Conservation (phyloP, 2,329 filamentous ascomycete genomes). For the Helotiales sp. region DNA sequence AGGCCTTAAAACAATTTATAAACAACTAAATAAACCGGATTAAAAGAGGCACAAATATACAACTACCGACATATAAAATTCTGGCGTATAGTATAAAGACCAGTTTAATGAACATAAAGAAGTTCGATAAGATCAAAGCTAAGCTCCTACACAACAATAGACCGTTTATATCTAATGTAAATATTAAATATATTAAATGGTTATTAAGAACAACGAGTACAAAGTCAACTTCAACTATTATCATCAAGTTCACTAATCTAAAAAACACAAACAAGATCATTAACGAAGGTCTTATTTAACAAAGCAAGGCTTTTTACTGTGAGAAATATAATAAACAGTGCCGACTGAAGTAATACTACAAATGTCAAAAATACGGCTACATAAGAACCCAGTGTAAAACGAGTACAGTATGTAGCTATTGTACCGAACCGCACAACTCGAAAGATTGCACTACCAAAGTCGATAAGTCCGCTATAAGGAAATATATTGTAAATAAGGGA, state of each 20-base stretch:
- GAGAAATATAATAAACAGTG: slow-evolving; percentile 27
- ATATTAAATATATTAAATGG: slow-evolving; percentile 25
- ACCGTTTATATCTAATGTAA: neutral
- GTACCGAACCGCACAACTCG: slow-evolving; percentile 20
- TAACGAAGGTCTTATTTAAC: slow-evolving; percentile 21
- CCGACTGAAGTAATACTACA: slow-evolving; percentile 28
- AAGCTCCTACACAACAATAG: slow-evolving; percentile 8
- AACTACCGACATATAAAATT: too few species aligned
- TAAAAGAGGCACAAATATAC: too few species aligned
- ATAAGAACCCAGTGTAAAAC: slow-evolving; percentile 31
- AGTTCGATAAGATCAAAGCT: too few species aligned
- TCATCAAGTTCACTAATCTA: slow-evolving; percentile 18
- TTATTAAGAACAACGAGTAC: slow-evolving; percentile 8
- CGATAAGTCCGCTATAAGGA: neutral
- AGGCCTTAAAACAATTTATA: too few species aligned
- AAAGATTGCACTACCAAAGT: slow-evolving; percentile 12
- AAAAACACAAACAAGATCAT: slow-evolving; percentile 26
- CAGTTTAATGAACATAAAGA: too few species aligned
- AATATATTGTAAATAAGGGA: too few species aligned
- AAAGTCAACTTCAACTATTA: slow-evolving; percentile 20
- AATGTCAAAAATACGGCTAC: slow-evolving; percentile 30
- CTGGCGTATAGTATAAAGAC: too few species aligned
- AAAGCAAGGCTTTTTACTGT: slow-evolving; percentile 20
- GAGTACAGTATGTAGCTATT: slow-evolving; percentile 28
- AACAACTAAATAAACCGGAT: too few species aligned